A percentile compares a stretch with the other conserved stretches of the same genome.
Evolutionary conservation across 108 stramenopile species (phyloP).

Genomic region (Stephanodiscus triporus): DNA sequence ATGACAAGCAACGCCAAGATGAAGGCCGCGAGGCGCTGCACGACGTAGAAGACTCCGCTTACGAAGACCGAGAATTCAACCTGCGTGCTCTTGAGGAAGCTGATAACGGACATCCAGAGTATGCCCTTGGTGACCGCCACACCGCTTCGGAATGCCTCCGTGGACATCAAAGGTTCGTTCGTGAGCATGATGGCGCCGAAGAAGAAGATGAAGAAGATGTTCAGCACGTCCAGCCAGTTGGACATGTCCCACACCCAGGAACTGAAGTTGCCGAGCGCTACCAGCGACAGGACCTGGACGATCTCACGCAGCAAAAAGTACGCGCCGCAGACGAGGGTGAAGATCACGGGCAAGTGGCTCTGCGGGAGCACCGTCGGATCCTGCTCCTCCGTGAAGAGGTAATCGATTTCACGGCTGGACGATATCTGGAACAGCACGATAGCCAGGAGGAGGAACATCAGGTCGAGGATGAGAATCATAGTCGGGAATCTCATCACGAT

Average conservation of each 20-base stretch:
- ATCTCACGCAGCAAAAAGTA: conserved; percentile 53
- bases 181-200: conserved; percentile 68
- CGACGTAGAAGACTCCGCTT: conserved; percentile 80
- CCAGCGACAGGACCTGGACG: conserved; percentile 52
- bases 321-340: conserved; percentile 32
- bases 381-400: conserved; percentile 32
- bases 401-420: conserved; percentile 65
- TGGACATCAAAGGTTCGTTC: conserved; percentile 12
- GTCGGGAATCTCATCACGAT: conserved; percentile 85
- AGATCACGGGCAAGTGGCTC: conserved; percentile 3
- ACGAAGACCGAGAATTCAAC: conserved; percentile 90
- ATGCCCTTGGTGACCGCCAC: conserved; percentile 77
- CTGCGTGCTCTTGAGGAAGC: conserved; percentile 76
- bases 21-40: conserved; percentile 75
- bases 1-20: conserved; percentile 77
- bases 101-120: conserved; percentile 80
- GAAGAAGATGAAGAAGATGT: conserved; percentile 74
- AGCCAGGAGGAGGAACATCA: conserved; percentile 61
- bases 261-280: conserved; percentile 54
- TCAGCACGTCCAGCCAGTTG: conserved; percentile 80
- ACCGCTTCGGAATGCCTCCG: conserved; percentile 65
- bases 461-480: conserved; percentile 75
- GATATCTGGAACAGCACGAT: conserved; percentile 79
- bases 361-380: neutral
- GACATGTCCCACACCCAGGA: conserved; percentile 73